Evolutionary conservation across 2,329 filamentous ascomycete species (phyloP).

Genomic region (Cryphonectria carpinicola): DNA sequence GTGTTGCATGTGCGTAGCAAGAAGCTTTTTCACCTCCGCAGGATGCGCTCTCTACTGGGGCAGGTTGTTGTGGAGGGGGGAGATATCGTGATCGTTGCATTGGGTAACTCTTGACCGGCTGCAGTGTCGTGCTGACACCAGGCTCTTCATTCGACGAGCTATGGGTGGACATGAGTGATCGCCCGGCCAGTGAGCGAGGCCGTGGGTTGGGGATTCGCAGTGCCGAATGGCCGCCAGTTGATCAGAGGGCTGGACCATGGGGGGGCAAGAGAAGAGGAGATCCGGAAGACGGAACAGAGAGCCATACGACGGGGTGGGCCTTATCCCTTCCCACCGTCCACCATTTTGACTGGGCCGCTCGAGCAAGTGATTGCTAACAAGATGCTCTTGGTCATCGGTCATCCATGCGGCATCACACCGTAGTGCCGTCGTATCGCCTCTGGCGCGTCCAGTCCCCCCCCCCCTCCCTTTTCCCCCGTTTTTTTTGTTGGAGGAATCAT

Average conservation of each 20-base stretch:
- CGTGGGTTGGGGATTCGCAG: constrained; percentile 1
- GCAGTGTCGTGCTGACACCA: constrained; percentile 27
- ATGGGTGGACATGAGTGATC: constrained; percentile 19
- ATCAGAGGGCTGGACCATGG: neutral
- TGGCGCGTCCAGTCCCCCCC: neutral
- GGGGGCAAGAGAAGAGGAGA: neutral
- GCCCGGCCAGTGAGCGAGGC: constrained; percentile 22
- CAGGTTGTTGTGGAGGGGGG: constrained; percentile 27
- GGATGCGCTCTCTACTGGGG: neutral
- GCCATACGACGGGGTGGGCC: constrained; percentile 4
- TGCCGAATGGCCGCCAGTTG: constrained; percentile 3
- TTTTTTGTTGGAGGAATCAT: constrained; percentile 10
- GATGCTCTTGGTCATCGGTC: constrained; percentile 7
- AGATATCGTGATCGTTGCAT: constrained; percentile 48
- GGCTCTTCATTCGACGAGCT: constrained; percentile 22
- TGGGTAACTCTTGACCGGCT: constrained; percentile 29
- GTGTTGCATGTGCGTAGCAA: constrained; percentile 3
- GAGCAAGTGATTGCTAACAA: constrained; percentile 9
- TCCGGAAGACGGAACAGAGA: constrained; percentile 11
- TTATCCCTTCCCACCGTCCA: neutral
- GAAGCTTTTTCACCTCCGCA: neutral
- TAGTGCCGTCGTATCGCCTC: neutral
- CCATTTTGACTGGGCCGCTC: neutral
- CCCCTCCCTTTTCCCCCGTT: neutral
- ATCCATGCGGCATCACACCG: constrained; percentile 9